A percentile compares a stretch with the other conserved stretches of the same genome.
Evolutionary conservation across 2,329 filamentous ascomycete species (phyloP).

Genomic region (Talaromyces piceae): DNA sequence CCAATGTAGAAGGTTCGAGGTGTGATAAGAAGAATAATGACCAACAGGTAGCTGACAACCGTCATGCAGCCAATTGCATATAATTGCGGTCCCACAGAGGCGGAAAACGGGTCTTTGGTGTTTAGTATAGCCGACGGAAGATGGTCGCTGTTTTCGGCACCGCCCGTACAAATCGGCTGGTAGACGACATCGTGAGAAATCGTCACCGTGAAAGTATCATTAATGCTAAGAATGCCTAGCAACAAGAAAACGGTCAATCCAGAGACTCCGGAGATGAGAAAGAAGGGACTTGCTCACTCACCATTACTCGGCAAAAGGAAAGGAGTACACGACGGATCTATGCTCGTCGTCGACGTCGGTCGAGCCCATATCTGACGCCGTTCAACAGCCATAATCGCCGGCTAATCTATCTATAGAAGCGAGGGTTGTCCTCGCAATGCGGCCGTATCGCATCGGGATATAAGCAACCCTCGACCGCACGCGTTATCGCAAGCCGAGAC

Average conservation of each 20-base stretch:
- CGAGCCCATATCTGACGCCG: slow-evolving; percentile 36
- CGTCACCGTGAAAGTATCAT: slow-evolving; percentile 35
- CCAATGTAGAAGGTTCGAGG: slow-evolving; percentile 90
- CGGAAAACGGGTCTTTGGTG: slow-evolving; percentile 81
- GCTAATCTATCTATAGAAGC: slow-evolving; percentile 20
- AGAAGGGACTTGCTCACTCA: slow-evolving; percentile 18
- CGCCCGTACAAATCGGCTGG: slow-evolving; percentile 42
- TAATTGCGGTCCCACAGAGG: slow-evolving; percentile 84
- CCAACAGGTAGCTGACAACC: slow-evolving; percentile 81
- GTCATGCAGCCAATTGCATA: slow-evolving; percentile 90
- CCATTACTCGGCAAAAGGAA: slow-evolving; percentile 56
- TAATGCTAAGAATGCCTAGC: slow-evolving; percentile 35
- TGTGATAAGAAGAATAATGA: slow-evolving; percentile 89
- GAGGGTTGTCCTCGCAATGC: slow-evolving; percentile 2
- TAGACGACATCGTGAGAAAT: slow-evolving; percentile 44
- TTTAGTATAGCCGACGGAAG: slow-evolving; percentile 52
- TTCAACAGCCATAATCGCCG: slow-evolving; percentile 26
- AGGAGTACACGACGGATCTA: slow-evolving; percentile 50
- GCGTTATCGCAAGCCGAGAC: background rate
- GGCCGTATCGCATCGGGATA: background rate
- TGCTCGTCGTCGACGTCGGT: slow-evolving; percentile 30
- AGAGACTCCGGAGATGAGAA: slow-evolving; percentile 1
- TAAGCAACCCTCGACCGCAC: background rate
- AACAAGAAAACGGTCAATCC: background rate
- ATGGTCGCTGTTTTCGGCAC: slow-evolving; percentile 20